Conservation (phyloP, 345 rosid genomes). For the Cardiospermum halicacabum region DNA sequence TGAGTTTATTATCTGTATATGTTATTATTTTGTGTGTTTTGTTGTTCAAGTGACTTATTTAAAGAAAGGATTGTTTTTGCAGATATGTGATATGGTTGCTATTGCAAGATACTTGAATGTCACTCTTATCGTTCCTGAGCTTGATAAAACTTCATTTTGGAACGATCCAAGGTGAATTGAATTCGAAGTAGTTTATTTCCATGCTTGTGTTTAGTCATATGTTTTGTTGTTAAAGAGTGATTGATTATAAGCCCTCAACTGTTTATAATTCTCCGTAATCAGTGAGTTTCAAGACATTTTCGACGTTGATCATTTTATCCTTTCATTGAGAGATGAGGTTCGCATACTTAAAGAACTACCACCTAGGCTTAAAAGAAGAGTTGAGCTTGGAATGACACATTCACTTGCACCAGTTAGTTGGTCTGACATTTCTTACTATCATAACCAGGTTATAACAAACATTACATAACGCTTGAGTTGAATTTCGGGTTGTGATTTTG, state of each 20-base stretch:
- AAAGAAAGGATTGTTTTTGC: too few relatives aligned
- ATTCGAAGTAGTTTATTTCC: background rate
- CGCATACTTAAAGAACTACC: conserved; percentile 82
- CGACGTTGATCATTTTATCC: conserved; percentile 83
- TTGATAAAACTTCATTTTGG: conserved; percentile 97
- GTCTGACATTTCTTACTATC: conserved; percentile 87
- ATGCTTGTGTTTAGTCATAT: background rate
- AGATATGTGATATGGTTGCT: conserved; percentile 98
- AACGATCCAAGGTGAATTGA: conserved; percentile 73
- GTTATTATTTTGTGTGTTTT: conserved; percentile 11
- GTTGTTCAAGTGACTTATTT: too few relatives aligned
- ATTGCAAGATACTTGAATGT: conserved; percentile 85
- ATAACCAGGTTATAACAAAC: conserved; percentile 56
- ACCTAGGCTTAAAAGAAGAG: conserved; percentile 68
- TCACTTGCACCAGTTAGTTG: conserved; percentile 88
- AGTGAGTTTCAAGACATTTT: conserved; percentile 96
- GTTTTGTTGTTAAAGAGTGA: background rate
- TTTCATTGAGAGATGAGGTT: conserved; percentile 87
- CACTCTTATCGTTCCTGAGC: conserved; percentile 87
- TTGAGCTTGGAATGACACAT: conserved; percentile 58
- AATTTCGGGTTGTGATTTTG: background rate
- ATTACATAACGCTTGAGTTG: background rate
- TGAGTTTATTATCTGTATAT: conserved; percentile 30
- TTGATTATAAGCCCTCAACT: background rate
- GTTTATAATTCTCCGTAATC: conserved; percentile 16